Base-by-base conservation (phyloP, 1,284 basidiomycete species). In the Cystobasidium slooffiae region DNA sequence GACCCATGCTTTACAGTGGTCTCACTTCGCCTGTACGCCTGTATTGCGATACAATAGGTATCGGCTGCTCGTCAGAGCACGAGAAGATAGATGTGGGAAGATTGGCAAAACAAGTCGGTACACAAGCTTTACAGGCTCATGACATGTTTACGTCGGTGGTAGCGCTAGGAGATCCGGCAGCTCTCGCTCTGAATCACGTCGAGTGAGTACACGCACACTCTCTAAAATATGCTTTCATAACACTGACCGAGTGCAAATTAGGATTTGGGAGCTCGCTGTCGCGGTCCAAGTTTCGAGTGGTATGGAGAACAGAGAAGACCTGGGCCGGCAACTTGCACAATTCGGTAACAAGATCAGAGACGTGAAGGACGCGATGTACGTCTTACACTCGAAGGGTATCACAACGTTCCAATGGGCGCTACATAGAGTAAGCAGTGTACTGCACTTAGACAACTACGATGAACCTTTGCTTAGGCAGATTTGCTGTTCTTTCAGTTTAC, bases 121-220 rank as follows among this genome's bases (percentile, higher is more conserved):
- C 70, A 8, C 75, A 75, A 56, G 75, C 75, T 3, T 43, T 65
- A 10, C 74, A 78, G 43, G 80, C 80, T 9, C 61, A 78, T 22
- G 77, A 78, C 43, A 74, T 80, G 41, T 80, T 80, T 43, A 74
- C 79, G 10, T 76, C 77, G 12, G 67, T 80, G 14, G n/a, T 78
- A 18, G 47, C 66, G 9, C 72, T 80, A 18, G 75, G 75, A 3
- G 74, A 77, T 14, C 68, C 73, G 8, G 56, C 46, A 9, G 74
- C 72, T 0, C 39, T 79, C 31, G 62, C 55, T 1, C 47, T 80
- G 49, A 76, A 80, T 37, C 80, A 79, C 3, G 76, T 77, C 3
- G 79, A 78, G 64, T 74, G 39, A 64, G 75, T 37, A 12, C 1
- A 6, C 49, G 16, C 39, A 22, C 6, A 5, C 22, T 43, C n/a